phyloP scores from a whole-genome alignment of 495 filamentous ascomycete genomes.

The Halenospora varia region DNA sequence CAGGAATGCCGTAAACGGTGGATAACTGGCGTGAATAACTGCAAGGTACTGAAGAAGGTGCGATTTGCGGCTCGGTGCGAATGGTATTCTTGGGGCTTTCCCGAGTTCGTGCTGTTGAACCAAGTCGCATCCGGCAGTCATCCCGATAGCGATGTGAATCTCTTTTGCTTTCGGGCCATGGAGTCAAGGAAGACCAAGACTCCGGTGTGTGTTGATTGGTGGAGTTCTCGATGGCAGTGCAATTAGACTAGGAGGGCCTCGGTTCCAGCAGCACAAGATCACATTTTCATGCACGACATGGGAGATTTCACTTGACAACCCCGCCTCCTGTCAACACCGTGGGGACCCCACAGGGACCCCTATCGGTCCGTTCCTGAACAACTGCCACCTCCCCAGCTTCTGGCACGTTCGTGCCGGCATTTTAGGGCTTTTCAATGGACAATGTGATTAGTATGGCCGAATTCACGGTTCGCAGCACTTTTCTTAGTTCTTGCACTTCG shows the following conservation, averaged over 20 bases:
- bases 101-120: neutral
- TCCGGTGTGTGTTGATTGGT: neutral
- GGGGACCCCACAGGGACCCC: neutral
- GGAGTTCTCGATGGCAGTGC: neutral
- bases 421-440: neutral
- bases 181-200: neutral
- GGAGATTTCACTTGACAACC: neutral
- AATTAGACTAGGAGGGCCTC: neutral
- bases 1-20: neutral
- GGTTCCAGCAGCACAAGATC: neutral
- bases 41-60: neutral
- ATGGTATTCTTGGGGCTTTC: neutral
- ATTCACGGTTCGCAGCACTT: neutral
- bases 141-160: neutral
- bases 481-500: no score
- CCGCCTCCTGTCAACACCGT: neutral
- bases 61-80: neutral
- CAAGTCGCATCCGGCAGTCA: conserved; percentile 12
- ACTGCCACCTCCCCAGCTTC: conserved; percentile 4
- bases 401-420: conserved; percentile 2
- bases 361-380: conserved; percentile 13
- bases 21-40: neutral
- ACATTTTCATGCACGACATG: neutral
- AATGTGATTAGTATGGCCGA: conserved; percentile 1
- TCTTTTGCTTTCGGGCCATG: neutral